Evolutionary conservation across 2,329 filamentous ascomycete genomes (phyloP).

Genomic region (Fusarium coffeatum): DNA sequence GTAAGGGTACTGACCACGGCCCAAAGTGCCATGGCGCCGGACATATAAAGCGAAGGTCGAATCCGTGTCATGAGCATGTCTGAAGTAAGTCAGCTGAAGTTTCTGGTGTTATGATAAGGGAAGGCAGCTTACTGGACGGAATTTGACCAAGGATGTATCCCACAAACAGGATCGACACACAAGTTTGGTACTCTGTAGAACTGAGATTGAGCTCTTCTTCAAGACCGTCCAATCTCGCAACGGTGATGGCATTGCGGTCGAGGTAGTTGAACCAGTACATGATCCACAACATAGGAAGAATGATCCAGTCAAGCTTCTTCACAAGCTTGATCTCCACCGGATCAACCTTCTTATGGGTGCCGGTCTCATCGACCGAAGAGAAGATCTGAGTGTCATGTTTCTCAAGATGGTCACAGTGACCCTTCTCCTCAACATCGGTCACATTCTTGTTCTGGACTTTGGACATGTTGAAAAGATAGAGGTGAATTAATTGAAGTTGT

Average conservation of each 20-base stretch:
- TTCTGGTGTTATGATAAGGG: constrained; percentile 42
- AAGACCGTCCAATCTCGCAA: constrained; percentile 64
- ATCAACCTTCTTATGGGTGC: constrained; percentile 35
- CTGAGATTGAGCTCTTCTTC: constrained; percentile 62
- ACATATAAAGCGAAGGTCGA: constrained; percentile 58
- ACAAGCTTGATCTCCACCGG: constrained; percentile 37
- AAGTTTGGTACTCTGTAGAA: constrained; percentile 51
- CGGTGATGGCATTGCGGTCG: constrained; percentile 67
- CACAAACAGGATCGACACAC: constrained; percentile 51
- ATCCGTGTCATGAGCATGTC: constrained; percentile 56
- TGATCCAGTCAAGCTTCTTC: constrained; percentile 36
- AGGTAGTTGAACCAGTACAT: constrained; percentile 58
- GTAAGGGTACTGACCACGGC: constrained; percentile 56
- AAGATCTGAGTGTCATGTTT: constrained; percentile 20
- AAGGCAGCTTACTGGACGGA: constrained; percentile 45
- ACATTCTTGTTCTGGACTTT: neutral
- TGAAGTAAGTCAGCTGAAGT: constrained; percentile 42
- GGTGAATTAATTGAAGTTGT: neutral
- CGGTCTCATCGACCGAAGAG: constrained; percentile 21
- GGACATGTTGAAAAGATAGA: neutral
- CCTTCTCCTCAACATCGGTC: constrained; percentile 25
- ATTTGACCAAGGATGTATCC: constrained; percentile 52
- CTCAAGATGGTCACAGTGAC: constrained; percentile 16
- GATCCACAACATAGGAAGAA: constrained; percentile 48
- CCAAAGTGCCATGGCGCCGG: constrained; percentile 53